Evolutionary conservation across 2,329 filamentous ascomycete genomes (phyloP), one percentile per base, ranked within the genome.

Genomic region (Diaporthe helianthi): DNA sequence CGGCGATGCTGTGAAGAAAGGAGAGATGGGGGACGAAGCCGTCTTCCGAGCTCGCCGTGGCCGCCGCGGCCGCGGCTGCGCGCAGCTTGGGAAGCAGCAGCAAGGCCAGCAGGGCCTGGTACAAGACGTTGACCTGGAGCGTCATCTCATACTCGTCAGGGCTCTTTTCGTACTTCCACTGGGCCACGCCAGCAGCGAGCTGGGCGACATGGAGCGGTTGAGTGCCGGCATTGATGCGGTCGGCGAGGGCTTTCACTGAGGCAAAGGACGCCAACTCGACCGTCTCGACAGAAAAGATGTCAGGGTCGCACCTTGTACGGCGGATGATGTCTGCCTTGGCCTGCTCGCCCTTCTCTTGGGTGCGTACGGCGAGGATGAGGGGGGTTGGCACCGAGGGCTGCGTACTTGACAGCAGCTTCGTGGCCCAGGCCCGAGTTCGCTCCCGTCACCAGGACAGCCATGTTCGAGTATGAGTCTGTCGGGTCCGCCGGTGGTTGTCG

Each of bases 81-180:
- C 77, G 75, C 15, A 87, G 73, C 64, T 83, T 82, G 0, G 83
- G 84, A 1, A 86, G 77, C 31, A 90, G 79, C 0, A 88, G 75
- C 3, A 88, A 68, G 0, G 81, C 84, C 15, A 90, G 77, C 0
- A 89, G 78, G 8, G 83, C 80, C 0, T 85, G 89, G 2, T 86
- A 88, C 0, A 90, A 76, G 0, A 84, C 80, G 73, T 90, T 89
- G 72, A 89, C 83, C 75, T 89, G 86, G 6, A 89, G 71, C 0
- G 80, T 83, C 58, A 80, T 77, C 70, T 87, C 85, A 78, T 82
- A 85, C 3, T 83, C 84, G 17, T 83, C 81, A 1, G 76, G 61
- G 0, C 80, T 80, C 1, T 74, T 67, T 3, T 69, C 72, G 71
- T 80, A 83, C 26, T 77, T 74, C 15, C 78, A 75, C 58, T 79